Conservation (phyloP, 129 eudicot species). For the Flaveria bidentis region DNA sequence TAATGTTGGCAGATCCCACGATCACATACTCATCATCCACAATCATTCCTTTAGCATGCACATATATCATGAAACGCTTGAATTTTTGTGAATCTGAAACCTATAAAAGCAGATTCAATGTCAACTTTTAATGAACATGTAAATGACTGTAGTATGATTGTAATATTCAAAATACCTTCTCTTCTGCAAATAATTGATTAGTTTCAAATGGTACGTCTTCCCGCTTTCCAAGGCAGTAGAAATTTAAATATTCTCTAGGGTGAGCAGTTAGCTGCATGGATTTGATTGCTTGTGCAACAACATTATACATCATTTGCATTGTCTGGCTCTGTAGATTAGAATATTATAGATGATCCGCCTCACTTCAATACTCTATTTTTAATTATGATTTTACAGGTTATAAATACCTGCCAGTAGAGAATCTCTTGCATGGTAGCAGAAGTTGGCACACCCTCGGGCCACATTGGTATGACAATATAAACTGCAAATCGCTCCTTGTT, state of each 20-base stretch:
- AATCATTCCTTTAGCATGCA: conserved; percentile 96
- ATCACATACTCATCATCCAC: conserved; percentile 92
- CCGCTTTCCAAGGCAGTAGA: conserved; percentile 88
- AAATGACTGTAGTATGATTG: conserved; percentile 1
- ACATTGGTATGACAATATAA: conserved; percentile 89
- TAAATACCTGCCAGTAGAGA: conserved; percentile 91
- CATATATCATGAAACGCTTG: conserved; percentile 89
- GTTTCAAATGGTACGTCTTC: conserved; percentile 54
- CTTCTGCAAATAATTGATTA: conserved; percentile 46
- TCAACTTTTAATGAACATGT: conserved; percentile 15
- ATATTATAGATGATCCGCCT: not conserved
- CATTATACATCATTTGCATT: conserved; percentile 79
- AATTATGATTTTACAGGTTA: conserved; percentile 3
- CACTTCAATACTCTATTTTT: not conserved
- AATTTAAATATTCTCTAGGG: conserved; percentile 82
- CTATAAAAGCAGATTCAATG: conserved; percentile 37
- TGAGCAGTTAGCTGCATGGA: conserved; percentile 67
- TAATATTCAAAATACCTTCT: conserved; percentile 49
- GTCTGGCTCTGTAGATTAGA: conserved; percentile 63
- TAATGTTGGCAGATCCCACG: conserved; percentile 93
- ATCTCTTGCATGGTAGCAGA: conserved; percentile 79
- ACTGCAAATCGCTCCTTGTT: conserved; percentile 80
- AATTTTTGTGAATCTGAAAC: conserved; percentile 61
- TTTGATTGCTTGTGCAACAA: conserved; percentile 69
- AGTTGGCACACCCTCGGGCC: conserved; percentile 95